A percentile compares a stretch with the other conserved stretches of the same genome.
Conservation (phyloP, 306 rosid species). For the Vicia sativa region DNA sequence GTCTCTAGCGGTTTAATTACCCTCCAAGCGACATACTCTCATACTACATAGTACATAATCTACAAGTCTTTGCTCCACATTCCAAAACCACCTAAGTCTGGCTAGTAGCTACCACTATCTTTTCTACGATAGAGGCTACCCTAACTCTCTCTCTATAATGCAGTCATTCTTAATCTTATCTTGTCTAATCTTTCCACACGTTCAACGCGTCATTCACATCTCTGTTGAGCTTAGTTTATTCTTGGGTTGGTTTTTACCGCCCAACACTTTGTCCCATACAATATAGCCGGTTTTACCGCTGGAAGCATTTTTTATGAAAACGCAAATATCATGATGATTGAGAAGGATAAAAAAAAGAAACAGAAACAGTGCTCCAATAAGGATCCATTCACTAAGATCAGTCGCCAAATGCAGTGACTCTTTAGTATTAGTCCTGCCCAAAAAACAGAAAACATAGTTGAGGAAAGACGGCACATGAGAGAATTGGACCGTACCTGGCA, state of each 20-base stretch:
- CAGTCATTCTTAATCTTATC: neutral
- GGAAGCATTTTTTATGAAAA: neutral
- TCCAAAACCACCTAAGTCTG: neutral
- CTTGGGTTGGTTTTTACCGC: neutral
- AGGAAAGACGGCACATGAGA: constrained; percentile 8
- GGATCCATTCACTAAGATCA: constrained; percentile 9
- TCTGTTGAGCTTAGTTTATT: neutral
- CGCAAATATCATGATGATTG: constrained; percentile 5
- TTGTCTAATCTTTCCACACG: neutral
- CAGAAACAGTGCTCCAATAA: neutral
- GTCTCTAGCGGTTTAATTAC: neutral
- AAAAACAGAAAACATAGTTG: constrained; percentile 20
- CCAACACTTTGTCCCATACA: neutral
- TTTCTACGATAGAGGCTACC: neutral
- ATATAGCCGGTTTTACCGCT: neutral
- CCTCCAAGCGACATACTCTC: neutral
- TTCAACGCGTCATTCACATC: neutral
- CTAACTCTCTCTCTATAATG: neutral
- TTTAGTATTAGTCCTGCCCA: constrained; percentile 11
- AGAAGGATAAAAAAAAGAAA: neutral
- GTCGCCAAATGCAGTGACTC: constrained; percentile 14
- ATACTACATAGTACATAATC: neutral
- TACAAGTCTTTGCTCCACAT: neutral
- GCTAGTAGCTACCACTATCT: neutral
- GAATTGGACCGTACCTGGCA: constrained; percentile 67